Base-by-base conservation (phyloP, 768 basidiomycete genomes). In the Lactarius psammicola region DNA sequence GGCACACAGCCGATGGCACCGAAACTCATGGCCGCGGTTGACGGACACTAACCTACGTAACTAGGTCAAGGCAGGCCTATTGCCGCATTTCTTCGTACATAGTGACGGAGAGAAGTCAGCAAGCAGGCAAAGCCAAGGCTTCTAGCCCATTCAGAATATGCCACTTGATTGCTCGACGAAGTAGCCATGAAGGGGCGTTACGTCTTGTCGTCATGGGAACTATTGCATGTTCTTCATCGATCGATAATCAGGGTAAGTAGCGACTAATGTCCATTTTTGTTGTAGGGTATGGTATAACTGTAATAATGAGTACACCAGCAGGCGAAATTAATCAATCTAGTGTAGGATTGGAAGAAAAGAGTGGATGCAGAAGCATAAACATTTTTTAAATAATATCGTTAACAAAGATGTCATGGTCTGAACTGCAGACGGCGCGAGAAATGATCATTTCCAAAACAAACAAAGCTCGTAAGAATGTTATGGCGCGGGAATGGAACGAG, bases 381-480 rank as follows among this genome's bases (percentile, higher is more conserved):
- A 49, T 49, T 30, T 36, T 30, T 60, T 65, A 65, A 65, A 65
- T 65, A 65, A 56, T 56, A 49, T 33, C 59, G 55, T 31, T 57
- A 55, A 36, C 49, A 38, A 40, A 57, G 34, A 46, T 56, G 64
- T 56, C 34, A 15, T 65, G n/a, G 34, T 56, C 34, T 31, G 60
- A 42, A 51, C 20, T 11, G 26, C 30, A 30, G 34, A 56, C 38
- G 31, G 42, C 23, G 49, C 26, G 44, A 28, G 33, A 55, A 26
- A 42, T 33, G 23, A 30, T 57, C 33, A 38, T 51, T 40, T 26
- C 17, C 23, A 3, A 36, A 55, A 55, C 30, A 10, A 33, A 31
- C 5, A n/a, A n/a, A n/a, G n/a, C n/a, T 56, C 36, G 3, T 28
- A 30, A 31, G 28, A 20, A 56, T 60, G 30, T 62, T 54, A 66